A percentile compares a stretch with the other conserved stretches of the same genome.
Evolutionary conservation across 768 basidiomycete species (phyloP).

Genomic region (Naematelia aurantialba): DNA sequence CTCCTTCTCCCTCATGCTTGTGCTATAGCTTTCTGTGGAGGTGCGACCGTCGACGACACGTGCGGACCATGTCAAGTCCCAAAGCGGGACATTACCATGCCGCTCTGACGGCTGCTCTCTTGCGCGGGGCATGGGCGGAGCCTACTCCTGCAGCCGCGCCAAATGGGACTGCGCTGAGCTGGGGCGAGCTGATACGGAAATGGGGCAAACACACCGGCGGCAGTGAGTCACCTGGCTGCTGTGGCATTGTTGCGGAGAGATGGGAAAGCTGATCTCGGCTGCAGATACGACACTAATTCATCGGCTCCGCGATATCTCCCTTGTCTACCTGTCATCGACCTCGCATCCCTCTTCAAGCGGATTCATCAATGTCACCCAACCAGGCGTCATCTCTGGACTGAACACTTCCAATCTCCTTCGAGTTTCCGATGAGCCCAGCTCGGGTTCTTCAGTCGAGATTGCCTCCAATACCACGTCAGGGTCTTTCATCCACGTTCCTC

Average conservation of each 20-base stretch:
- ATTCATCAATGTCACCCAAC: slow-evolving; percentile 21
- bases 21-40: too few relatives aligned
- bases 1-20: too few relatives aligned
- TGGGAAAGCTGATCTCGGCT: neutral
- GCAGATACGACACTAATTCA: slow-evolving; percentile 40
- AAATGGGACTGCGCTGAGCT: slow-evolving; percentile 41
- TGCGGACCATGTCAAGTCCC: slow-evolving; percentile 14
- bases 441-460: neutral
- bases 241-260: neutral
- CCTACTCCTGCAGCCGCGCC: slow-evolving; percentile 31
- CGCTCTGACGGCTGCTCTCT: slow-evolving; percentile 34
- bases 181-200: slow-evolving; percentile 46
- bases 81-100: slow-evolving; percentile 45
- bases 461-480: slow-evolving; percentile 9
- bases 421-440: neutral
- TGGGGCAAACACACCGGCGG: slow-evolving; percentile 50
- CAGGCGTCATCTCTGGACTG: slow-evolving; percentile 17
- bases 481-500: slow-evolving; percentile 28
- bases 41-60: neutral
- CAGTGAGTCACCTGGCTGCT: slow-evolving; percentile 26
- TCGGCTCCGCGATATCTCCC: slow-evolving; percentile 41
- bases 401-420: slow-evolving; percentile 15
- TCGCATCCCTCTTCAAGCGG: slow-evolving; percentile 25
- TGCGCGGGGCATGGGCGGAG: slow-evolving; percentile 46
- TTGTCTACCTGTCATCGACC: slow-evolving; percentile 34